These are phyloP conservation scores for Zasmidium cellare DNA, from an alignment of 2,329 filamentous ascomycete species.

Conservation along the genomic window DNA sequence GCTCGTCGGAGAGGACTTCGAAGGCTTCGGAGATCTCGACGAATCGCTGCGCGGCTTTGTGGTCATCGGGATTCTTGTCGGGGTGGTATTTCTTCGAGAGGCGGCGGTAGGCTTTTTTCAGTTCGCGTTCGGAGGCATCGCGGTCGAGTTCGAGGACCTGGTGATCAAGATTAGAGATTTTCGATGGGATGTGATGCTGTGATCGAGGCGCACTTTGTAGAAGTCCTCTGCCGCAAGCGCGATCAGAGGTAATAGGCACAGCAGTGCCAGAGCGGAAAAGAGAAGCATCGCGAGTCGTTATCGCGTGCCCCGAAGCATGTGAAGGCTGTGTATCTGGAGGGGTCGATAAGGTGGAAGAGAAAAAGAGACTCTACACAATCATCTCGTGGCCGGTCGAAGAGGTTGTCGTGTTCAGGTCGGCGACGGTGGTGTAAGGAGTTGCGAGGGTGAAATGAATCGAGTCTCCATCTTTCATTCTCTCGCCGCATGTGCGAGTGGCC, in stretches of 20 bases:
- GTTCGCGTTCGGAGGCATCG: constrained; percentile 77
- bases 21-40: constrained; percentile 94
- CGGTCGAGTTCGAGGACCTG: constrained; percentile 80
- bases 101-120: constrained; percentile 89
- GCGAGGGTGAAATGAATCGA: neutral
- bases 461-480: neutral
- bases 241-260: constrained; percentile 44
- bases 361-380: neutral
- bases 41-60: constrained; percentile 83
- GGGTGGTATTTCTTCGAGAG: constrained; percentile 96
- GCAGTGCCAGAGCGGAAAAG: constrained; percentile 43
- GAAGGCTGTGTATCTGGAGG: too few relatives aligned
- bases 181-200: neutral
- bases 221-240: constrained; percentile 64
- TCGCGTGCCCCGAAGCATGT: constrained; percentile 14
- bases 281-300: constrained; percentile 39
- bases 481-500: neutral
- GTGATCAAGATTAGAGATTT: constrained; percentile 33
- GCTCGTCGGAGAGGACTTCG: constrained; percentile 78
- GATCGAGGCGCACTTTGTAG: constrained; percentile 66
- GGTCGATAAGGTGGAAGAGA: constrained; percentile 5
- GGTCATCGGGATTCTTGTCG: constrained; percentile 91
- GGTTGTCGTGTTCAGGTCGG: neutral
- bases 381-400: neutral
- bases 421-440: neutral